Base-by-base conservation (phyloP, 768 basidiomycete genomes). In the Bullera alba region DNA sequence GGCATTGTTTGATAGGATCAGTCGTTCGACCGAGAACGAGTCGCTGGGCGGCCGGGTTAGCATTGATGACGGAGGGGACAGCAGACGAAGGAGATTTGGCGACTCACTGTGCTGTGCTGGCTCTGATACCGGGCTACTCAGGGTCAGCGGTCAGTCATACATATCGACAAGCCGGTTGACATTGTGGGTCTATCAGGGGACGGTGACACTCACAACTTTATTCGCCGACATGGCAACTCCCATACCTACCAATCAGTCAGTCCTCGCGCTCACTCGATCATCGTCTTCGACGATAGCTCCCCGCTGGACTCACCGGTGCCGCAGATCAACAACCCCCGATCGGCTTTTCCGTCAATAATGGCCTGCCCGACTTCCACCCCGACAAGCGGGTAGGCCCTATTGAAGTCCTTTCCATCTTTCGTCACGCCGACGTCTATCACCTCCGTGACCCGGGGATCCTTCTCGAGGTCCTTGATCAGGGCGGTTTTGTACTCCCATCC, bases 11-110 rank as follows among this genome's bases (percentile, higher is more conserved):
- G 60, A 63, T 32, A 68, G 65, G 42, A 72, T 58, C 25, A 67
- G 56, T n/a, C 70, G 52, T 51, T 72, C 70, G 49, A 72, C 70
- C 2, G 66, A 68, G 60, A 68, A 72, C 0, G 60, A 60, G 36
- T 72, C 70, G 53, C 42, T 71, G 70, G 3, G 67, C 64, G 29
- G 64, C 61, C 2, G 54, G 37, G 8, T 39, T 39, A 21, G 32
- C n/a, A 35, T n/a, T 32, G 29, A 35, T 8, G 3, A 26, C 50
- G 28, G 32, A 25, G 19, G 29, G 36, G 15, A 23, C 14, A 19
- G 19, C 22, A 23, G 27, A 44, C 29, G 23, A 21, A 2, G 8
- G 28, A 32, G 30, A 10, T 10, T 17, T 19, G 28, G 34, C 17
- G 19, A 48, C 46, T 48, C 27, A 48, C 46, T 48, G 46, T 4